phyloP scores from a whole-genome alignment of 805 yeast genomes.

The Ascoidea rubescens region DNA sequence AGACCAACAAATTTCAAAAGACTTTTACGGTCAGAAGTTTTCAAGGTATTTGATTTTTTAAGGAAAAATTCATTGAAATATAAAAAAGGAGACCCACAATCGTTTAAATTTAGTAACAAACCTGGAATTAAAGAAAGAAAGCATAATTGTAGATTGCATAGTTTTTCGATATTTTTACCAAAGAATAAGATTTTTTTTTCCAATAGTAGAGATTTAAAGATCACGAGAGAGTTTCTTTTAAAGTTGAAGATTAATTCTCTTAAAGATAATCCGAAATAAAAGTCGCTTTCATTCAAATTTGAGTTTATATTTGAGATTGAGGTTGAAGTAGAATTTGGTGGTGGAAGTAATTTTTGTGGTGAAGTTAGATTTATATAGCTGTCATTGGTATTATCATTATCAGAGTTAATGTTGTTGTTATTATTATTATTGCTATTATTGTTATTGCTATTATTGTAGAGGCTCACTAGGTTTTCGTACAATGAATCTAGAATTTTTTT shows the following conservation, averaged over 20 bases:
- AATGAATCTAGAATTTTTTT: conserved; percentile 51
- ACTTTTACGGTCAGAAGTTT: conserved; percentile 66
- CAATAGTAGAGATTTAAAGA: conserved; percentile 65
- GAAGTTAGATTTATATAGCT: neutral
- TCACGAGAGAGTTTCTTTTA: conserved; percentile 40
- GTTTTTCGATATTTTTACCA: conserved; percentile 63
- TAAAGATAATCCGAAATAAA: conserved; percentile 62
- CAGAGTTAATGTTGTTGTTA: too few species aligned
- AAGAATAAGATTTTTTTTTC: conserved; percentile 67
- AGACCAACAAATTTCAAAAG: conserved; percentile 71
- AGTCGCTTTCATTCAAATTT: conserved; percentile 36
- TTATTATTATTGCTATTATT: conserved; percentile 17
- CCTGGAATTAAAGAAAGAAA: conserved; percentile 76
- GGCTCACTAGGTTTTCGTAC: conserved; percentile 46
- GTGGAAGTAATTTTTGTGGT: neutral
- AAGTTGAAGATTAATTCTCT: conserved; percentile 49
- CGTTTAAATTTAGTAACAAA: conserved; percentile 54
- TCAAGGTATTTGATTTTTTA: conserved; percentile 50
- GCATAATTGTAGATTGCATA: conserved; percentile 76
- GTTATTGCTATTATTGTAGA: too few species aligned
- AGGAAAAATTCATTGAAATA: conserved; percentile 37
- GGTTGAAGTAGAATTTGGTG: conserved; percentile 8
- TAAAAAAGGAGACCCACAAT: conserved; percentile 68
- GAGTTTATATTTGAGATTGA: conserved; percentile 17
- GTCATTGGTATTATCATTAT: too few species aligned